phyloP scores from a whole-genome alignment of 192 early-diverging fungal species.

The Backusella morwellensis region DNA sequence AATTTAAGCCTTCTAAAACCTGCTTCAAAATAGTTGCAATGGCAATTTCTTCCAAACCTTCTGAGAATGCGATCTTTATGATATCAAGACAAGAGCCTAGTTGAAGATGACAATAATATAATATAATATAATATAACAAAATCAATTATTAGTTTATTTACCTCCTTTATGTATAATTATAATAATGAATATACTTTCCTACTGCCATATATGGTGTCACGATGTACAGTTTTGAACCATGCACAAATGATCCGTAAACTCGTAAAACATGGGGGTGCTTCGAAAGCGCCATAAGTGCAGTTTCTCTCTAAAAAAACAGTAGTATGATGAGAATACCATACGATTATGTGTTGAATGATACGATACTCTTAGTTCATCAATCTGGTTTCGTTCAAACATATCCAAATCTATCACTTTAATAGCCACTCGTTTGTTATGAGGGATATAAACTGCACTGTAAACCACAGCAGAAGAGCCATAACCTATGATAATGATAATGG shows the following conservation, averaged over 20 bases:
- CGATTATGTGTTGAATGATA: background rate
- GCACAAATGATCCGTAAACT: conserved; percentile 83
- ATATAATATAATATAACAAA: background rate
- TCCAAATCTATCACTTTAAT: conserved; percentile 90
- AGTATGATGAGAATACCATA: background rate
- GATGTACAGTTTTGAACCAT: conserved; percentile 75
- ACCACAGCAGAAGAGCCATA: conserved; percentile 88
- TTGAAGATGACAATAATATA: background rate
- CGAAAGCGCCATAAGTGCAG: conserved; percentile 86
- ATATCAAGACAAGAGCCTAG: conserved; percentile 85
- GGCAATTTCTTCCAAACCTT: conserved; percentile 76
- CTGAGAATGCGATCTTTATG: conserved; percentile 78
- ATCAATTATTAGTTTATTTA: background rate
- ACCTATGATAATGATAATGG: conserved; percentile 41
- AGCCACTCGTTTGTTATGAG: conserved; percentile 64
- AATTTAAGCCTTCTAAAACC: conserved; percentile 60
- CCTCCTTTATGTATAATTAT: background rate
- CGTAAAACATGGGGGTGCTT: conserved; percentile 81
- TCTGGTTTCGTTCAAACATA: conserved; percentile 87
- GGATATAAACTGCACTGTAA: conserved; percentile 75
- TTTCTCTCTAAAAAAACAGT: conserved; percentile 59
- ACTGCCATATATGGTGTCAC: conserved; percentile 77
- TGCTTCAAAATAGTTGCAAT: conserved; percentile 87
- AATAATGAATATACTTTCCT: conserved; percentile 37
- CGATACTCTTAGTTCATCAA: conserved; percentile 80